Evolutionary conservation across 768 basidiomycete genomes (phyloP).

Genomic region (Leccinum imitatum): DNA sequence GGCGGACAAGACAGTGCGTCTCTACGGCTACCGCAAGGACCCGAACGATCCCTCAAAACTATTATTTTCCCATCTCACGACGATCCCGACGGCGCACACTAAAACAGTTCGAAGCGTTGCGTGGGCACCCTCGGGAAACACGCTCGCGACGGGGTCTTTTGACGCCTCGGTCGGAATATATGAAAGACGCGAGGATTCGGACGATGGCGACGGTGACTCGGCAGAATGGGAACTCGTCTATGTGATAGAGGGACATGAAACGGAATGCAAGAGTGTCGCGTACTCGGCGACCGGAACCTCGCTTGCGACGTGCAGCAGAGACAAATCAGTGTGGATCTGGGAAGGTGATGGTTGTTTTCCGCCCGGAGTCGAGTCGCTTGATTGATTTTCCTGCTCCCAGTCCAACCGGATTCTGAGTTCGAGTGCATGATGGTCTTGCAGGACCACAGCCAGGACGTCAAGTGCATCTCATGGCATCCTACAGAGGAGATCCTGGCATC

Average conservation of each 20-base stretch:
- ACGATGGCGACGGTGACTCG: constrained; percentile 34
- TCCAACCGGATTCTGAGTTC: constrained; percentile 88
- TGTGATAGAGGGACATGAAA: constrained; percentile 91
- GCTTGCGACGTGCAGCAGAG: constrained; percentile 92
- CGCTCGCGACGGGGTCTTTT: constrained; percentile 90
- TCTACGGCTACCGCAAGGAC: constrained; percentile 64
- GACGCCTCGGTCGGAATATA: constrained; percentile 91
- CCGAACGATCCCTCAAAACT: constrained; percentile 26
- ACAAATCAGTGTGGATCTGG: constrained; percentile 99
- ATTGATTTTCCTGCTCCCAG: constrained; percentile 37
- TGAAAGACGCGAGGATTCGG: constrained; percentile 60
- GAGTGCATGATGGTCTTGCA: constrained; percentile 94
- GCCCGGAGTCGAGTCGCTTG: constrained; percentile 1
- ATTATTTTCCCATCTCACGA: constrained; percentile 50
- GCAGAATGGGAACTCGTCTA: constrained; percentile 88
- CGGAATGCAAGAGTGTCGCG: constrained; percentile 90
- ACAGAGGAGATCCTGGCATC: constrained; percentile 97
- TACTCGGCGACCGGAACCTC: constrained; percentile 75
- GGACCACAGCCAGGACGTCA: constrained; percentile 97
- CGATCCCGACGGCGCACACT: constrained; percentile 80
- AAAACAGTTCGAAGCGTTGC: constrained; percentile 85
- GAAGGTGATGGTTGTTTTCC: constrained; percentile 59
- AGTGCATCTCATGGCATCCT: constrained; percentile 94
- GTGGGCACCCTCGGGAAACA: constrained; percentile 86
- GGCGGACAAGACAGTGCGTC: constrained; percentile 85